Percentiles rank a stretch among this genome's conserved stretches.
Evolutionary conservation across 306 rosid species (phyloP).

Genomic region (Cotoneaster glaucophyllus): DNA sequence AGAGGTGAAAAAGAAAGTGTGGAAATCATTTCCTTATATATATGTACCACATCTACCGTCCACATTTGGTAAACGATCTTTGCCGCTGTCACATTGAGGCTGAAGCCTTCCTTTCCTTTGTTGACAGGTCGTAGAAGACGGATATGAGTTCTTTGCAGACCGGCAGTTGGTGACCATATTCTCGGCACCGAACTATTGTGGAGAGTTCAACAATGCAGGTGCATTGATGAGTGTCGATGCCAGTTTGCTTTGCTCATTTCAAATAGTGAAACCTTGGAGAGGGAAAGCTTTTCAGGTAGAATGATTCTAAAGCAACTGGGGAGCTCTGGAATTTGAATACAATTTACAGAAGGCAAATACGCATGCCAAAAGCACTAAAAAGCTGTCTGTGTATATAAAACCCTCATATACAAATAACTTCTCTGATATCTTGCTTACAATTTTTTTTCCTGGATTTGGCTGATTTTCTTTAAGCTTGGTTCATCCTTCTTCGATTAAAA

Average conservation of each 20-base stretch:
- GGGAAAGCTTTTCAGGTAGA: slow-evolving; percentile 7
- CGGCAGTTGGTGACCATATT: slow-evolving; percentile 80
- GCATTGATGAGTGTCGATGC: slow-evolving; percentile 76
- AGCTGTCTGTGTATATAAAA: not conserved
- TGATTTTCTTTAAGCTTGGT: not conserved
- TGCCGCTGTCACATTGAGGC: not conserved
- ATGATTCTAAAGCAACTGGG: not conserved
- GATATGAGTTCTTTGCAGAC: slow-evolving; percentile 87
- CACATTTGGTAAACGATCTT: not conserved
- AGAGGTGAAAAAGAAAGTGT: too few relatives aligned
- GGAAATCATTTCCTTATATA: too few relatives aligned
- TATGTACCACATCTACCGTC: not conserved
- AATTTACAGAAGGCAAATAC: not conserved
- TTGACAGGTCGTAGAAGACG: slow-evolving; percentile 81
- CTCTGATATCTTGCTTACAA: not conserved
- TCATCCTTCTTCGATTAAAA: not conserved
- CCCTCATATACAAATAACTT: not conserved
- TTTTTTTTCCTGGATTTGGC: not conserved
- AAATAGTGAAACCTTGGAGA: slow-evolving; percentile 68
- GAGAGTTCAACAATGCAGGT: slow-evolving; percentile 92
- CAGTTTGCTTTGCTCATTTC: slow-evolving; percentile 84
- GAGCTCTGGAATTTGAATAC: not conserved
- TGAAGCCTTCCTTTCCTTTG: not conserved
- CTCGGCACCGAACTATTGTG: slow-evolving; percentile 92
- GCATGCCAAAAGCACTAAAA: not conserved